These are phyloP conservation scores for Eruca vesicaria DNA, from an alignment of 441 rosid genomes.

Conservation along the genomic window DNA sequence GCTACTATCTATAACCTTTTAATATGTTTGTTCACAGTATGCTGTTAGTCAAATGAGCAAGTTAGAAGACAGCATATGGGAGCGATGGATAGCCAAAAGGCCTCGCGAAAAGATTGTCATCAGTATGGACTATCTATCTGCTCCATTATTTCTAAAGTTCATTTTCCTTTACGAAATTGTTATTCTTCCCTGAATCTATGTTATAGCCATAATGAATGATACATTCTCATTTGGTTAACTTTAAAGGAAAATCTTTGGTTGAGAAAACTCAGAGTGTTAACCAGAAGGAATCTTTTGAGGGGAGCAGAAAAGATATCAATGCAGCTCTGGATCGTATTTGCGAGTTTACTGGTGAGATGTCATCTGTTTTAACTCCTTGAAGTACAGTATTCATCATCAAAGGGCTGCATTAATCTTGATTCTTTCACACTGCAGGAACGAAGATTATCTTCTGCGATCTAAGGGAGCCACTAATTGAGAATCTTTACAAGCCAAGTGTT, in stretches of 20 bases:
- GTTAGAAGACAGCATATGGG: constrained; percentile 93
- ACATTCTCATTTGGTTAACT: constrained; percentile 22
- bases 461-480: constrained; percentile 83
- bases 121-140: constrained; percentile 51
- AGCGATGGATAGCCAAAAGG: constrained; percentile 70
- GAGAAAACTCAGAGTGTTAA: constrained; percentile 66
- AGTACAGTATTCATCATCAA: neutral
- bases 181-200: neutral
- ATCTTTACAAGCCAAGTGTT: constrained; percentile 79
- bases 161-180: neutral
- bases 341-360: constrained; percentile 77
- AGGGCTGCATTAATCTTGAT: constrained; percentile 6
- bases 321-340: constrained; percentile 86
- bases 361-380: neutral
- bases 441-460: constrained; percentile 91
- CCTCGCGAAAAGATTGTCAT: constrained; percentile 61
- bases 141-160: neutral
- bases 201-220: constrained; percentile 6
- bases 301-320: constrained; percentile 87
- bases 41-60: constrained; percentile 93
- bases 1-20: constrained; percentile 14
- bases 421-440: constrained; percentile 61
- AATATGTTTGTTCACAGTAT: constrained; percentile 57
- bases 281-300: constrained; percentile 80
- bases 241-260: constrained; percentile 58